Percentiles rank a stretch among this genome's conserved stretches.
These are phyloP conservation scores for Solanum chaucha DNA, from an alignment of 257 asterid genomes.

Conservation along the genomic window DNA sequence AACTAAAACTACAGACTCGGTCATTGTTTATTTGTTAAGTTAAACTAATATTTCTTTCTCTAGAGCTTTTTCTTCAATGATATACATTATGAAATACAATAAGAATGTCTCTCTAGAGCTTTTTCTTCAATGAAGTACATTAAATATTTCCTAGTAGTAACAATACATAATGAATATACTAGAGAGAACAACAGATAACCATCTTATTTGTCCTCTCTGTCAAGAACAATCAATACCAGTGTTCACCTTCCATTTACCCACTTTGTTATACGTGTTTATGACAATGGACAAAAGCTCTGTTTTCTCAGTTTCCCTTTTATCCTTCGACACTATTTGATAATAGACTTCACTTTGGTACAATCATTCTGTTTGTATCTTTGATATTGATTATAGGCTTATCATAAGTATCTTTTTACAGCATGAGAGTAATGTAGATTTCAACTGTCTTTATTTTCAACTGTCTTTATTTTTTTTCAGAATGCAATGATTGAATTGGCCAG, in stretches of 20 bases:
- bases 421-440: neutral
- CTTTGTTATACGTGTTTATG: neutral
- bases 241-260: neutral
- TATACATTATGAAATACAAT: neutral
- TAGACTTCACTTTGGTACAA: neutral
- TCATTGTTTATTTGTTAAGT: neutral
- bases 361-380: neutral
- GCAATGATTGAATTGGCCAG: slow-evolving; percentile 59
- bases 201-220: neutral
- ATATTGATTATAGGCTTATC: neutral
- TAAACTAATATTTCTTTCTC: neutral
- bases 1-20: neutral
- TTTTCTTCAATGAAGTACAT: neutral
- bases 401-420: neutral
- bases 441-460: neutral
- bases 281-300: neutral
- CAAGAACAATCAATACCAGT: neutral
- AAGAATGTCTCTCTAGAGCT: neutral
- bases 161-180: neutral
- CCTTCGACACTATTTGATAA: neutral
- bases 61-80: neutral
- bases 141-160: neutral
- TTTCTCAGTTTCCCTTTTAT: neutral
- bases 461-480: slow-evolving; percentile 29
- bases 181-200: neutral